These are phyloP conservation scores for Claviceps citrina DNA, from an alignment of 2,329 filamentous ascomycete genomes.

Conservation along the genomic window DNA sequence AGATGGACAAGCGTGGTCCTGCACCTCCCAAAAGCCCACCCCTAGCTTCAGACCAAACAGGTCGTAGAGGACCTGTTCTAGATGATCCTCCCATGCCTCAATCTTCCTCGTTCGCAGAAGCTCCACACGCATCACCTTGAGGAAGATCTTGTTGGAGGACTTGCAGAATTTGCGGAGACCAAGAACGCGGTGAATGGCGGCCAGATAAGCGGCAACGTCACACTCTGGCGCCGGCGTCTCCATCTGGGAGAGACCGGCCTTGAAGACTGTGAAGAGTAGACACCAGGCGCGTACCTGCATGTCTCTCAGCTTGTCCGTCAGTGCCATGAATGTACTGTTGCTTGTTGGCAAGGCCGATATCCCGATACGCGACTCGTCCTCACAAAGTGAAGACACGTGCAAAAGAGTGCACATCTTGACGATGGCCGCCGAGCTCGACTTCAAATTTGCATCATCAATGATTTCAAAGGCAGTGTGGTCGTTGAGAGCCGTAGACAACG, in stretches of 20 bases:
- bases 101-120: conserved; percentile 60
- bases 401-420: conserved; percentile 58
- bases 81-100: conserved; percentile 71
- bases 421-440: conserved; percentile 55
- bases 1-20: conserved; percentile 64
- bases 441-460: conserved; percentile 64
- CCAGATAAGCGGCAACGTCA: conserved; percentile 64
- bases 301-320: conserved; percentile 59
- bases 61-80: conserved; percentile 73
- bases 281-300: conserved; percentile 83
- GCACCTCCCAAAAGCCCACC: conserved; percentile 46
- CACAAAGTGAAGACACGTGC: conserved; percentile 64
- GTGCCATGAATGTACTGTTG: conserved; percentile 37
- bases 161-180: conserved; percentile 79
- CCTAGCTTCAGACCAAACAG: conserved; percentile 68
- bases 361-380: conserved; percentile 73
- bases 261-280: conserved; percentile 66
- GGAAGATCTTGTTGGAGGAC: conserved; percentile 68
- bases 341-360: conserved; percentile 45
- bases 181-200: conserved; percentile 67
- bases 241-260: conserved; percentile 57
- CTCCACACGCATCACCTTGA: conserved; percentile 79
- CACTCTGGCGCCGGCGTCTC: conserved; percentile 46
- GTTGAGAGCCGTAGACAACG: conserved; percentile 53
- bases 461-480: conserved; percentile 63